Base-by-base conservation (phyloP, 192 early-diverging fungal genomes). In the Nowakowskiella sp. region DNA sequence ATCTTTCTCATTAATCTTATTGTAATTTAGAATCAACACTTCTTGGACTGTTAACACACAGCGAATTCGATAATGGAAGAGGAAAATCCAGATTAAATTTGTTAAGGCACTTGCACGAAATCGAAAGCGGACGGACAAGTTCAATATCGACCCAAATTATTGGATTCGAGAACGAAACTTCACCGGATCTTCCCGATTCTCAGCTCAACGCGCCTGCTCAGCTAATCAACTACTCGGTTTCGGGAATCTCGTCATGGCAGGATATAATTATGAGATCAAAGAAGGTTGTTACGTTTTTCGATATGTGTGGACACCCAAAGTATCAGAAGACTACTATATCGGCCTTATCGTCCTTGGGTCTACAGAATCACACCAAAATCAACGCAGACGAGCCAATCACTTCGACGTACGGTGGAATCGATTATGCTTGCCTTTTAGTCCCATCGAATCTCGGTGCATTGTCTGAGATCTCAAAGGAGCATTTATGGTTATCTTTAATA, bases 71-170 rank as follows among this genome's bases (percentile, higher is more conserved):
- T 55, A 91, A 92, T 52, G 91, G 91, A 10, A 68, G 78, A 25
- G 93, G 93, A 31, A 85, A 85, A 54, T 80, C 90, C 3, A 61
- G 91, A 2, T 70, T 92, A 13, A 90, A 85, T 66, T 64, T 92
- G 28, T 76, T 94, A 44, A 81, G 91, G 19, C 93, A 96, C 70
- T 83, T 79, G 23, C 93, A 96, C 58, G 93, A 96, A 58, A 85
- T 96, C 31, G 87, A 88, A 65, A 72, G 85, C 7, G 93, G 93
- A 19, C 74, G 87, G 13, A 92, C 89, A 2, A 92, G 89, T 16
- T 90, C 90, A 25, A 86, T 96, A 23, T 76, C 88, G 0, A 79
- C 85, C 46, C 88, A 90, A 44, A 85, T 90, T 49, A 72, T 96
- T 39, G 91, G 93, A 1, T 96, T 91, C 64, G 79, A 82, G 28